Base-by-base conservation (phyloP, 164 flowering plant species). In the Chloranthus sessilifolius region DNA sequence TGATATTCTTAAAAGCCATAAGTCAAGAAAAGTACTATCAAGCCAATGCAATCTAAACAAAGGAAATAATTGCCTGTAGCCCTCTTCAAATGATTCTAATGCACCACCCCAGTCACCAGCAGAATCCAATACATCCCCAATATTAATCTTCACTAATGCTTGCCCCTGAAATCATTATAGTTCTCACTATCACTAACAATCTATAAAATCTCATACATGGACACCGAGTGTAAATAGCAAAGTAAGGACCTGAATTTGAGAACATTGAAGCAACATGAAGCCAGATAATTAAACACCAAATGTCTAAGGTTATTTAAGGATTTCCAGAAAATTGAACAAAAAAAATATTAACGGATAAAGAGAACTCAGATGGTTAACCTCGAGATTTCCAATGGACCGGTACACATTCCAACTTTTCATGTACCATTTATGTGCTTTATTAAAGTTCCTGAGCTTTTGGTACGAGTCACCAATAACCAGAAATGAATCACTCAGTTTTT, bases 381-480 rank as follows among this genome's bases (percentile, higher is more conserved):
- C 97, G 72, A 83, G 47, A 51, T 84, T 92, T 11, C 86, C 81
- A 58, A 86, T 85, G 51, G 73, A 72, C 58, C 68, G 74, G 76
- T 65, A 84, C 28, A 65, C 62, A 47, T 81, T 80, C 92, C 73
- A 87, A 56, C 89, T 73, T 64, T 72, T 87, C 19, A 5, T 56
- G 69, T 71, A 81, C 99, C 99, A 94, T 64, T 89, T 94, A 22
- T 55, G 73, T 30, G 97, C 80, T 73, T 85, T 80, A n/a, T 43
- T 43, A 58, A 86, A 89, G 30, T 77, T 68, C 62, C 97, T 76
- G 26, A 94, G 88, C 64, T 82, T 84, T 45, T 84, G 82, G 59
- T 88, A 86, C 27, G 99, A 82, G 58, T 94, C 99, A 40, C 97
- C 99, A 65, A 89, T 72, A 16, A 46, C 76, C 38, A 82, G 63